These are phyloP conservation scores for Neofusicoccum sp. DNA, from an alignment of 2,329 filamentous ascomycete genomes.

Conservation along the genomic window DNA sequence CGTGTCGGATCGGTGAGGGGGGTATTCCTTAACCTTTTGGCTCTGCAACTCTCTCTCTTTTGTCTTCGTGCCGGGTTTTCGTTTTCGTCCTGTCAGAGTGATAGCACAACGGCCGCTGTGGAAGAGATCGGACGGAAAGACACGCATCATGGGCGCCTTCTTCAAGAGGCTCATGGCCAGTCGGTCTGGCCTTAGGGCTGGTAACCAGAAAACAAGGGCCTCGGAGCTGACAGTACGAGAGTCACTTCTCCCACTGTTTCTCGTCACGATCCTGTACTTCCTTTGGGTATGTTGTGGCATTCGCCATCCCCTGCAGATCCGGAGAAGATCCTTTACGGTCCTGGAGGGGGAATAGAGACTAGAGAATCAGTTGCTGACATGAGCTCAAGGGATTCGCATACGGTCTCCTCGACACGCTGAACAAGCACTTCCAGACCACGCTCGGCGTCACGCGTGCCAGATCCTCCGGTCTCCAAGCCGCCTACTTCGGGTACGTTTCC, in stretches of 20 bases:
- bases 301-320: neutral
- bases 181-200: constrained; percentile 12
- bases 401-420: constrained; percentile 59
- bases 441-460: constrained; percentile 48
- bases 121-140: neutral
- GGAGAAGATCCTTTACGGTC: constrained; percentile 4
- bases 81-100: neutral
- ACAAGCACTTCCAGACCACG: constrained; percentile 51
- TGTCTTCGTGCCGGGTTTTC: neutral
- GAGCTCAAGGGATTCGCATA: constrained; percentile 53
- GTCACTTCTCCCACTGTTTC: constrained; percentile 66
- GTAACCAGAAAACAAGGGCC: constrained; percentile 53
- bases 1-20: neutral
- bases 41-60: neutral
- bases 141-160: constrained; percentile 1
- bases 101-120: neutral
- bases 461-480: constrained; percentile 51
- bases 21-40: neutral
- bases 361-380: neutral
- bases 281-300: constrained; percentile 57
- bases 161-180: constrained; percentile 17
- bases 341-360: too few relatives aligned
- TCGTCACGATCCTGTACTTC: constrained; percentile 69
- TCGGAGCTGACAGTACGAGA: constrained; percentile 67
- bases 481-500: constrained; percentile 46